phyloP scores from a whole-genome alignment of 2,329 filamentous ascomycete genomes.

The Fusarium neocosmosporiellum region DNA sequence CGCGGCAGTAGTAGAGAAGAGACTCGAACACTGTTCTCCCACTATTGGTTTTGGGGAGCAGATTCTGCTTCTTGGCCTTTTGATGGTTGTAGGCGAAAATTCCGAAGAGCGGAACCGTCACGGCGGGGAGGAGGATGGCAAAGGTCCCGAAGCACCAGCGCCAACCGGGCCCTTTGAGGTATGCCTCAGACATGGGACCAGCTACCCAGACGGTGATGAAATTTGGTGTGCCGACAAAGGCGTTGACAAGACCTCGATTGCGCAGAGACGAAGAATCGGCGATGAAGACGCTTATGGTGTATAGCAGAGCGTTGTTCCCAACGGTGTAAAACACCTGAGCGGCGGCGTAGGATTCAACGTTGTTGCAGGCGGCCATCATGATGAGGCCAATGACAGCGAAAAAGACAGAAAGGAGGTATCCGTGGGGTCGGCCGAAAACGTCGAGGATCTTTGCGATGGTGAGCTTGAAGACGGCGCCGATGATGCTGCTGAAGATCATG shows the following conservation, averaged over 20 bases:
- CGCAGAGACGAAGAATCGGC: constrained; percentile 75
- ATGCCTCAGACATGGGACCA: constrained; percentile 39
- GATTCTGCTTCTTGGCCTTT: constrained; percentile 36
- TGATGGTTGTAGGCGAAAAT: constrained; percentile 36
- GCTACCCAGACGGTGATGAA: constrained; percentile 59
- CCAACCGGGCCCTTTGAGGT: constrained; percentile 42
- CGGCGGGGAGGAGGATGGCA: constrained; percentile 66
- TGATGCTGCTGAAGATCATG: constrained; percentile 61
- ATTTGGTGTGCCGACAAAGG: constrained; percentile 71
- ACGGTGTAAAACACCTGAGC: constrained; percentile 74
- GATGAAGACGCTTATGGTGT: constrained; percentile 72
- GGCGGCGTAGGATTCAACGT: constrained; percentile 59
- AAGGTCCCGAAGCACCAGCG: constrained; percentile 63
- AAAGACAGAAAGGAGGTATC: constrained; percentile 64
- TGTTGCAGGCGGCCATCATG: constrained; percentile 70
- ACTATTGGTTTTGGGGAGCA: constrained; percentile 1
- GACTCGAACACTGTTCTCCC: background rate
- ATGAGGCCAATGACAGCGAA: constrained; percentile 63
- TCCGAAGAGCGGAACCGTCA: constrained; percentile 37
- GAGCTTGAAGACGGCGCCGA: constrained; percentile 68
- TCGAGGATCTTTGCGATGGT: constrained; percentile 73
- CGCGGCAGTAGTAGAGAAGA: constrained; percentile 33
- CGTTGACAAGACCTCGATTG: constrained; percentile 62
- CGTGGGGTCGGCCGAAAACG: constrained; percentile 71
- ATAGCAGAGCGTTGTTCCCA: constrained; percentile 70